Conservation (phyloP, 768 basidiomycete species). For the Lanmaoa pseudosensibilis region DNA sequence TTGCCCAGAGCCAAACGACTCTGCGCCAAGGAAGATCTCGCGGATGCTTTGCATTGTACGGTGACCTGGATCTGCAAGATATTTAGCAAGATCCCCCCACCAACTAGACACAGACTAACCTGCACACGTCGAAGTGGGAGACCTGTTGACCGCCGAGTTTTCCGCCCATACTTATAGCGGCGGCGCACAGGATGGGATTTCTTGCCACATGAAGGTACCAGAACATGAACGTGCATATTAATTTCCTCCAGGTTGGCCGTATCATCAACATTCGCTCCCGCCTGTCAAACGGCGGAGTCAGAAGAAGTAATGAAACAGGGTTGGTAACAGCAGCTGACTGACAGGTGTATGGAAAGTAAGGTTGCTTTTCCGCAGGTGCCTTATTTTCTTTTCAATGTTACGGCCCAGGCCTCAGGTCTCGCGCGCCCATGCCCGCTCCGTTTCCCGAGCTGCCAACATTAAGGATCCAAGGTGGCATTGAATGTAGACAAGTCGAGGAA, state of each 20-base stretch:
- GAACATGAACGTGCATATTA: neutral
- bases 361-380: neutral
- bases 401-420: neutral
- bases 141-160: no score
- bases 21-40: neutral
- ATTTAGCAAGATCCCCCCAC: neutral
- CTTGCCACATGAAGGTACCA: neutral
- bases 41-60: neutral
- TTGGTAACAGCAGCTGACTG: neutral
- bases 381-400: neutral
- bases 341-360: neutral
- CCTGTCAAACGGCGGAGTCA: neutral
- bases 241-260: neutral
- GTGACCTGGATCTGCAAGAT: neutral
- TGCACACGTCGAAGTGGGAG: neutral
- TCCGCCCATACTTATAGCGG: conserved; percentile 2
- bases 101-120: conserved; percentile 5
- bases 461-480: neutral
- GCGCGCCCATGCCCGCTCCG: neutral
- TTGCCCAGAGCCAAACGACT: neutral
- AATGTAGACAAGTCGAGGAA: neutral
- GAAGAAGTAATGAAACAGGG: neutral
- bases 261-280: neutral
- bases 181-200: neutral
- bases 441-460: neutral